Percentiles rank a stretch among this genome's conserved stretches.
Conservation (phyloP, 805 yeast species). For the Saturnispora diversa region DNA sequence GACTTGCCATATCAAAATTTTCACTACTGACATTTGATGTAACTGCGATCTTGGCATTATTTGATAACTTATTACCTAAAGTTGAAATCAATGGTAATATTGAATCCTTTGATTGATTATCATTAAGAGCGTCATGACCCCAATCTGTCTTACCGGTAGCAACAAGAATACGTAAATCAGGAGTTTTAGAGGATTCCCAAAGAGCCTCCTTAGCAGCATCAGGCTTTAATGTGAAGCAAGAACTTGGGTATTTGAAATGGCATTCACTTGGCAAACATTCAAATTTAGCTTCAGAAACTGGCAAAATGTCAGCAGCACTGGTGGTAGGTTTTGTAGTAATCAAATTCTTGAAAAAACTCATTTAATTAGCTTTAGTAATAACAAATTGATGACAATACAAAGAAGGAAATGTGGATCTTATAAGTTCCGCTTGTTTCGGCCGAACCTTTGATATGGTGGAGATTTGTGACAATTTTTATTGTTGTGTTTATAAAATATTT, state of each 20-base stretch:
- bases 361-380: constrained; percentile 3
- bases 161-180: constrained; percentile 64
- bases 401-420: neutral
- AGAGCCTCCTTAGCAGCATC: constrained; percentile 31
- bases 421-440: no score
- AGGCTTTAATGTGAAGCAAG: constrained; percentile 33
- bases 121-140: constrained; percentile 59
- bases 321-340: constrained; percentile 15
- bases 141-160: constrained; percentile 85
- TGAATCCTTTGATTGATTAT: constrained; percentile 24
- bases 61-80: constrained; percentile 13
- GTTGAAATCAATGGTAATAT: constrained; percentile 21
- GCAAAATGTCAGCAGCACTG: constrained; percentile 32
- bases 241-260: constrained; percentile 22
- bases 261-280: constrained; percentile 48
- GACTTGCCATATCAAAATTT: constrained; percentile 15
- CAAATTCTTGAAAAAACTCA: constrained; percentile 20
- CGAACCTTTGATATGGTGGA: no score
- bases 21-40: constrained; percentile 21
- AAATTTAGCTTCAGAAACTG: constrained; percentile 40
- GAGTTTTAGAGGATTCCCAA: constrained; percentile 66
- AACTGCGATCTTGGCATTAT: neutral
- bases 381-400: neutral
- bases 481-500: no score
- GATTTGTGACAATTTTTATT: no score